Base-by-base conservation (phyloP, 306 rosid species). In the Cicer yamashitae region DNA sequence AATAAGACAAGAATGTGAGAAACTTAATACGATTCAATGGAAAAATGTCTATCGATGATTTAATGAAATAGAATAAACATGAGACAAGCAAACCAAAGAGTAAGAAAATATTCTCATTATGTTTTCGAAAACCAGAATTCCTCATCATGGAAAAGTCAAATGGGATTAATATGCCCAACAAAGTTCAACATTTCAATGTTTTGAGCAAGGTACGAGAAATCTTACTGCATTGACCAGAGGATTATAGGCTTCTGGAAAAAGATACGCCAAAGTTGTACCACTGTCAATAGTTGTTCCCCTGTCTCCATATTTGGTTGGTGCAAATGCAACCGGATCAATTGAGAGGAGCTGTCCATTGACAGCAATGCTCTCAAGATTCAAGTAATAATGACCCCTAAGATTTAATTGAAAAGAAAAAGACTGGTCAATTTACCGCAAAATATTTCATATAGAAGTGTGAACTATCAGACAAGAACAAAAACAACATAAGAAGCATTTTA, bases 381-480 rank as follows among this genome's bases (percentile, higher is more conserved):
- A 84, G 86, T 94, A 90, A 82, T 94, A 94, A 82, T 91, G 97
- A 73, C 93, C 88, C 91, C 98, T 91, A 91, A 83, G 74, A 83
- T 85, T 78, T 13, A 17, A 78, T 80, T 11, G 1, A 65, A 41
- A 47, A 70, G 74, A 39, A 47, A 66, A 41, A 45, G 6, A 18
- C 43, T 17, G 71, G 84, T 86, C 76, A 78, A 77, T 40, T 73
- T 65, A 53, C 41, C 44, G 48, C 79, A 71, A 79, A 48, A 25
- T 50, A 46, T 73, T 73, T 77, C 78, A 70, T 50, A 62, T 40
- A 50, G 71, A 80, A 68, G 38, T 48, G 40, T 50, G 66, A 34
- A 51, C 39, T 40, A 40, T 10, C 57, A 52, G 71, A 39, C 10
- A 64, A 68, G 37, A 74, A 40, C 10, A 64, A 68, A 38, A 80